These are phyloP conservation scores for Aspergillus sp. DNA, from an alignment of 2,329 filamentous ascomycete genomes.

Conservation along the genomic window DNA sequence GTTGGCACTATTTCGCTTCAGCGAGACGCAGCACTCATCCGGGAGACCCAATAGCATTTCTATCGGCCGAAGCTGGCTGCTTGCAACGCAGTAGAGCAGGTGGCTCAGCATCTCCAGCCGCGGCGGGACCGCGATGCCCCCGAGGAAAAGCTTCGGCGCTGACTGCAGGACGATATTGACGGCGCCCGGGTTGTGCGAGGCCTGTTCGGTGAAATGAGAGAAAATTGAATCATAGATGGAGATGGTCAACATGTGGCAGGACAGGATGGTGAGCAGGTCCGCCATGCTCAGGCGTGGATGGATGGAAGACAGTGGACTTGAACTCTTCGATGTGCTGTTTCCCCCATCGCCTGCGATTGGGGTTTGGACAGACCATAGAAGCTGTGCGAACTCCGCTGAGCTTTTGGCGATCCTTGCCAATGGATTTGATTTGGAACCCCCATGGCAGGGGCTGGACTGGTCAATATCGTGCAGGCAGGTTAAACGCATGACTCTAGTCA, in stretches of 20 bases:
- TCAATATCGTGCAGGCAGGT: neutral
- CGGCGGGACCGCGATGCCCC: neutral
- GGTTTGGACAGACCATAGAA: neutral
- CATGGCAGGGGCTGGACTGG: neutral
- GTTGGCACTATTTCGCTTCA: neutral
- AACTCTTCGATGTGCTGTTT: neutral
- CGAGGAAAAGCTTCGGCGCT: neutral
- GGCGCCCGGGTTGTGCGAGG: neutral
- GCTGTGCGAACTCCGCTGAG: neutral
- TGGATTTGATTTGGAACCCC: neutral
- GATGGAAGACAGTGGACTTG: neutral
- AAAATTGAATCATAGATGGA: neutral
- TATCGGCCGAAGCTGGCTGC: neutral
- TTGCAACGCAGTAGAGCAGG: neutral
- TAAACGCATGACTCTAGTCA: neutral
- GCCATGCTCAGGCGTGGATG: neutral
- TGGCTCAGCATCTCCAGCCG: neutral
- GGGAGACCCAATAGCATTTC: neutral
- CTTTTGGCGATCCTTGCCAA: neutral
- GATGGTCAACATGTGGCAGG: neutral
- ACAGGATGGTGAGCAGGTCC: neutral
- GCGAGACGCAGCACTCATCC: neutral
- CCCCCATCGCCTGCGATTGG: neutral
- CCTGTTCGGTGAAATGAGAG: neutral
- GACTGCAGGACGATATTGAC: neutral